Evolutionary conservation across 2,329 filamentous ascomycete species (phyloP).

Genomic region (Pseudovirgaria hyperparasitica): DNA sequence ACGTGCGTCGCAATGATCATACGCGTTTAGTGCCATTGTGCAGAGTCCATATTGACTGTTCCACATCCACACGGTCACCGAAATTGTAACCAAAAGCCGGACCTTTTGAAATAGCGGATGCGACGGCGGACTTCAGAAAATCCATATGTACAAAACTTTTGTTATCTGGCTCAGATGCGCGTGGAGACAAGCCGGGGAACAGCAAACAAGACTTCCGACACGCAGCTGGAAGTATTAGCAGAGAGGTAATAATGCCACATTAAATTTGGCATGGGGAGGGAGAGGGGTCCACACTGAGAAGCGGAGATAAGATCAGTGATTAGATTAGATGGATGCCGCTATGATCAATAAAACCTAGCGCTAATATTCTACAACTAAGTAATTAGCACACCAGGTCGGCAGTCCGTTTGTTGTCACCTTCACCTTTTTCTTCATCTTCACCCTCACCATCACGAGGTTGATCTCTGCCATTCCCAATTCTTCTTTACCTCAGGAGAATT

Average conservation of each 20-base stretch:
- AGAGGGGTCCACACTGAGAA: too few species aligned
- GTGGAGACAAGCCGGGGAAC: neutral
- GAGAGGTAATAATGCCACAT: neutral
- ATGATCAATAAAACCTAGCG: neutral
- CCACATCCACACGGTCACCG: slow-evolving; percentile 82
- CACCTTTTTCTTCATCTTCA: neutral
- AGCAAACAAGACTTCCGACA: neutral
- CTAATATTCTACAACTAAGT: neutral
- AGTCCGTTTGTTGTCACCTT: neutral
- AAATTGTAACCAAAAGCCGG: slow-evolving; percentile 87
- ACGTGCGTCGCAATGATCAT: too few species aligned
- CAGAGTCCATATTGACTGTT: slow-evolving; percentile 92
- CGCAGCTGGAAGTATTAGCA: neutral
- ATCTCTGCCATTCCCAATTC: neutral
- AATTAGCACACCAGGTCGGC: neutral
- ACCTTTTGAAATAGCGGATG: slow-evolving; percentile 90
- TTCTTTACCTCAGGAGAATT: neutral
- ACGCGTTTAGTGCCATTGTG: slow-evolving; percentile 89
- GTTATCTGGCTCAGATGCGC: slow-evolving; percentile 1
- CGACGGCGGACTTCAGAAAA: slow-evolving; percentile 94
- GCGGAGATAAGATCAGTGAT: neutral
- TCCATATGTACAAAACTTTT: slow-evolving; percentile 52
- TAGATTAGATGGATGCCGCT: neutral
- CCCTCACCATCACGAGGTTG: neutral
- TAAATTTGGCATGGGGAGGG: neutral